Evolutionary conservation across 176 grass and related monocot species (phyloP).

Genomic region (Eleusine coracana): DNA sequence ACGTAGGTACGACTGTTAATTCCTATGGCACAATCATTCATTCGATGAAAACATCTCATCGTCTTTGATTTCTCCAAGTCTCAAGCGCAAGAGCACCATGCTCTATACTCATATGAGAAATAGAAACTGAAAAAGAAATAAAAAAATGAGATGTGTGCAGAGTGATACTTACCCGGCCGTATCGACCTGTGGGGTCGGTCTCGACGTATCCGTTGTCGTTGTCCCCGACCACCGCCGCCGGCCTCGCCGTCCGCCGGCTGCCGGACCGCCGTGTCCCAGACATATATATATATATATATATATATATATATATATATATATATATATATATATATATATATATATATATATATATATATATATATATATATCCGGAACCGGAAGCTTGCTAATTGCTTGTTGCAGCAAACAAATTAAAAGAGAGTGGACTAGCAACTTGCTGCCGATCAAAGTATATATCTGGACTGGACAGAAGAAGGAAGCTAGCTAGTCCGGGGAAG

Average conservation of each 20-base stretch:
- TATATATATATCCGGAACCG: too few relatives aligned
- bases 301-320: too few relatives aligned
- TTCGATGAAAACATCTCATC: not conserved
- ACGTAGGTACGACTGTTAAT: not conserved
- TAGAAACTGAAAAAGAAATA: not conserved
- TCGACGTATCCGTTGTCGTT: conserved; percentile 80
- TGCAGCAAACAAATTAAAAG: not conserved
- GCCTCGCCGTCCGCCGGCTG: conserved; percentile 19
- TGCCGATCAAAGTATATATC: not conserved
- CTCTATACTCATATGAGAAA: not conserved
- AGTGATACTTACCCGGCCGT: conserved; percentile 72
- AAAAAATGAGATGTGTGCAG: not conserved
- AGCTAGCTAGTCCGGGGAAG: not conserved
- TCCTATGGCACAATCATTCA: not conserved
- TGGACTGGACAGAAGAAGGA: too few relatives aligned
- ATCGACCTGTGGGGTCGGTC: conserved; percentile 79
- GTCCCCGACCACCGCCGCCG: conserved; percentile 11
- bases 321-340: too few relatives aligned
- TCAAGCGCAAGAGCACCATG: not conserved
- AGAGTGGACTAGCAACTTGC: conserved; percentile 12
- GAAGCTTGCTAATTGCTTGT: not conserved
- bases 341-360: too few relatives aligned
- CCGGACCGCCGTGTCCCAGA: conserved; percentile 34
- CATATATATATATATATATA: not conserved
- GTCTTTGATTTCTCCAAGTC: not conserved